Percentiles rank a stretch among this genome's conserved stretches.
Conservation (phyloP, 805 yeast species). For the Kodamaea nitidulidarum region DNA sequence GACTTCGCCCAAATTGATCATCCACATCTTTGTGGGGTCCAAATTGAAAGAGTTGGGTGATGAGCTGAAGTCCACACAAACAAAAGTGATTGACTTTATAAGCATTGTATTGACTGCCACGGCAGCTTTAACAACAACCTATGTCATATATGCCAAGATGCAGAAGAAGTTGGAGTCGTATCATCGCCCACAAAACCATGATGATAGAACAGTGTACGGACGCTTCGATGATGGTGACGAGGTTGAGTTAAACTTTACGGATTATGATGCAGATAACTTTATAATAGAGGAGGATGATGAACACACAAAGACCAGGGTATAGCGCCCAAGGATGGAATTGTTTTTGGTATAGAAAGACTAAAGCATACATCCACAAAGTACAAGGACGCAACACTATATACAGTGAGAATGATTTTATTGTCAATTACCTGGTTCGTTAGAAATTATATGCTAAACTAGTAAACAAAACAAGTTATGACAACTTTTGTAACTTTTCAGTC, state of each 20-base stretch:
- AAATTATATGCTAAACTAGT: too few species aligned
- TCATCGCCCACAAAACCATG: constrained; percentile 13
- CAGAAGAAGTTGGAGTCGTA: constrained; percentile 32
- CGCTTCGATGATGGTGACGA: constrained; percentile 36
- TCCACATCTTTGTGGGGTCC: constrained; percentile 74
- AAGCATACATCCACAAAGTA: too few species aligned
- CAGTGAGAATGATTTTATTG: too few species aligned
- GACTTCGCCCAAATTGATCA: constrained; percentile 78
- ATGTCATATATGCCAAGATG: constrained; percentile 59
- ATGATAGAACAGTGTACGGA: constrained; percentile 36
- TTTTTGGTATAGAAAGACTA: too few species aligned
- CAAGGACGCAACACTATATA: too few species aligned
- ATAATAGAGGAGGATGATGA: constrained; percentile 38
- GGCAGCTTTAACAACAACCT: constrained; percentile 59
- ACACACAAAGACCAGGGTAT: not conserved
- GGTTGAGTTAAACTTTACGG: constrained; percentile 34
- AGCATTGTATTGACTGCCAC: constrained; percentile 55
- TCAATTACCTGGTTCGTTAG: too few species aligned
- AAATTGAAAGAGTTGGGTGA: constrained; percentile 68
- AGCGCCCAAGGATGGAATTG: too few species aligned
- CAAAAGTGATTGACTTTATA: constrained; percentile 57
- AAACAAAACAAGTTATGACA: too few species aligned
- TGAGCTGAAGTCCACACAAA: constrained; percentile 41
- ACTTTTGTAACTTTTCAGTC: too few species aligned
- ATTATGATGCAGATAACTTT: constrained; percentile 39